phyloP scores from a whole-genome alignment of 768 basidiomycete species.

The Chalciporus sphaerocephalus region DNA sequence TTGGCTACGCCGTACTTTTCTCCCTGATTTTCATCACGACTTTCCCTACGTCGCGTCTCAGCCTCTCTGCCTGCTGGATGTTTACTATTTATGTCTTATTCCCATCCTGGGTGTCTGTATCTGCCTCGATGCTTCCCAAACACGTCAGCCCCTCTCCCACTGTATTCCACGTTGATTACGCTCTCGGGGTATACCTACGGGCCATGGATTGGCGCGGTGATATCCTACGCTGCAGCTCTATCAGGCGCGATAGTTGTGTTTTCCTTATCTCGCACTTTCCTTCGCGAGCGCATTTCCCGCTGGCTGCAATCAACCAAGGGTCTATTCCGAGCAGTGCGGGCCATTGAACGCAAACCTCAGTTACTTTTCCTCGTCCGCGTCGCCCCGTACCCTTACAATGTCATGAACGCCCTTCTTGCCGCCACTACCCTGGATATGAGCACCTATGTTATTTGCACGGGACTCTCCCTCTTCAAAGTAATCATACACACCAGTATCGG shows the following conservation, averaged over 20 bases:
- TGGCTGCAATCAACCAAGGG: constrained; percentile 69
- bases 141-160: constrained; percentile 71
- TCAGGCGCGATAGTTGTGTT: constrained; percentile 83
- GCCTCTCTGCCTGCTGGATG: constrained; percentile 1
- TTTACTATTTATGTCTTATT: constrained; percentile 11
- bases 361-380: constrained; percentile 88
- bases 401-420: constrained; percentile 92
- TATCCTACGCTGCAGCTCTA: constrained; percentile 85
- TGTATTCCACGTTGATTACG: constrained; percentile 91
- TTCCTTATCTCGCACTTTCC: constrained; percentile 66
- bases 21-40: constrained; percentile 82
- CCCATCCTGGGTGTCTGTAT: constrained; percentile 4
- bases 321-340: constrained; percentile 76
- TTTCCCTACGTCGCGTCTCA: constrained; percentile 57
- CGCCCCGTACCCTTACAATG: constrained; percentile 90
- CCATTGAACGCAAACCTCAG: constrained; percentile 83
- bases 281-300: constrained; percentile 64
- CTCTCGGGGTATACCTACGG: constrained; percentile 91
- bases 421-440: constrained; percentile 74
- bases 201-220: constrained; percentile 74
- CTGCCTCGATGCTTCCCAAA: constrained; percentile 9
- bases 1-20: constrained; percentile 78
- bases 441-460: constrained; percentile 78
- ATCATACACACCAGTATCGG: constrained; percentile 89
- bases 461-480: constrained; percentile 82